Percentiles rank a stretch among this genome's conserved stretches.
These are phyloP conservation scores for Prunella vulgaris DNA, from an alignment of 257 asterid genomes.

Conservation along the genomic window DNA sequence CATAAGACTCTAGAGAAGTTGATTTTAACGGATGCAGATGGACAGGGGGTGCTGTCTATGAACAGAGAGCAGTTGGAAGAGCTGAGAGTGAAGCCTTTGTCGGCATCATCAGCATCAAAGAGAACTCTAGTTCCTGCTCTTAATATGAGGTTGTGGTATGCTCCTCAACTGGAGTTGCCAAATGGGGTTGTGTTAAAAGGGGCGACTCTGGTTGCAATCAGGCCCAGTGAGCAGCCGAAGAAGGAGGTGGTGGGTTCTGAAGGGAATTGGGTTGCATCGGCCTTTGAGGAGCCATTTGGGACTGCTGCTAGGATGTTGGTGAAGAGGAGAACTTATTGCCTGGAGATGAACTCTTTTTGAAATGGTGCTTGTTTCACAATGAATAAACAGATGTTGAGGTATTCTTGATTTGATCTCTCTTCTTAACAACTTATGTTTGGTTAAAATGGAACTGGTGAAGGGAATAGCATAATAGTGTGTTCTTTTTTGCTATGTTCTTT, in stretches of 20 bases:
- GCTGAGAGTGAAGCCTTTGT: slow-evolving; percentile 80
- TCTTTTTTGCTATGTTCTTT: no score
- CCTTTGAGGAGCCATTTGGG: slow-evolving; percentile 75
- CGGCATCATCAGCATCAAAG: slow-evolving; percentile 80
- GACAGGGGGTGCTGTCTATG: slow-evolving; percentile 87
- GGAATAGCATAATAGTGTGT: not conserved
- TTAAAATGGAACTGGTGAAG: not conserved
- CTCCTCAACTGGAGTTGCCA: slow-evolving; percentile 71
- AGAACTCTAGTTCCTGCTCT: slow-evolving; percentile 85
- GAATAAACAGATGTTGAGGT: slow-evolving; percentile 30
- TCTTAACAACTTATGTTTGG: slow-evolving; percentile 4
- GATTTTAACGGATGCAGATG: slow-evolving; percentile 73
- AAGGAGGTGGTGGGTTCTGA: slow-evolving; percentile 50
- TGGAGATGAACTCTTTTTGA: slow-evolving; percentile 93
- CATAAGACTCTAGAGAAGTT: slow-evolving; percentile 63
- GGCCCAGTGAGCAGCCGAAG: slow-evolving; percentile 76
- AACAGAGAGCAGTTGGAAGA: slow-evolving; percentile 84
- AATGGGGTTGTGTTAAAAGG: slow-evolving; percentile 82
- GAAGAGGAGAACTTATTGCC: slow-evolving; percentile 80
- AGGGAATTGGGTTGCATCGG: slow-evolving; percentile 60
- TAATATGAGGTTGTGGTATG: slow-evolving; percentile 80
- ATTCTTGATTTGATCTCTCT: not conserved
- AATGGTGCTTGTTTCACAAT: slow-evolving; percentile 3
- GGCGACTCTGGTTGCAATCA: slow-evolving; percentile 82
- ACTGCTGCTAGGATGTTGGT: slow-evolving; percentile 81